phyloP scores from a whole-genome alignment of 1,284 basidiomycete species.

The Anthracocystis setariae region DNA sequence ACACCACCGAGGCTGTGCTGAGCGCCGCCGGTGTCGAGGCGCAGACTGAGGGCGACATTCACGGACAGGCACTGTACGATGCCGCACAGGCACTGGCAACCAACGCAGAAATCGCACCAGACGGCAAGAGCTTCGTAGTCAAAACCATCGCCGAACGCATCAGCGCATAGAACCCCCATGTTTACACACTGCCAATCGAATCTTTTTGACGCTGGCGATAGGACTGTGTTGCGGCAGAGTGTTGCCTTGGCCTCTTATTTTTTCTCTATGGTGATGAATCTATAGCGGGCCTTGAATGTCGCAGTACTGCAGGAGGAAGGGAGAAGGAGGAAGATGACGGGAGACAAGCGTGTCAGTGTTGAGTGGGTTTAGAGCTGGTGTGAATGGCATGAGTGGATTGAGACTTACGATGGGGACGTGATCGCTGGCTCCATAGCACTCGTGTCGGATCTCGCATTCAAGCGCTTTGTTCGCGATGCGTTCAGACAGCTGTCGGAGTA shows the following conservation, averaged over 20 bases:
- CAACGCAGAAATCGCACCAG: slow-evolving; percentile 31
- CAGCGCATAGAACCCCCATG: slow-evolving; percentile 8
- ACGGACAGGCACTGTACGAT: slow-evolving; percentile 21
- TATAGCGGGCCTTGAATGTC: slow-evolving; percentile 43
- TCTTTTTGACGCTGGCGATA: too few species aligned
- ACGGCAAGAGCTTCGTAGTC: slow-evolving; percentile 26
- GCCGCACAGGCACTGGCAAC: slow-evolving; percentile 32
- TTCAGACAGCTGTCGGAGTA: slow-evolving; percentile 68
- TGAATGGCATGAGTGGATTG: too few species aligned
- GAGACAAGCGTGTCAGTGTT: neutral
- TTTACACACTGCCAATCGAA: too few species aligned
- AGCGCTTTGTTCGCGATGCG: slow-evolving; percentile 75
- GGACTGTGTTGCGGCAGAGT: neutral
- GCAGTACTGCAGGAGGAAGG: slow-evolving; percentile 19
- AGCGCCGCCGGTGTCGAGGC: slow-evolving; percentile 20
- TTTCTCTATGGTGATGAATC: neutral
- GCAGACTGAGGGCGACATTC: neutral
- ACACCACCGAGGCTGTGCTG: slow-evolving; percentile 8
- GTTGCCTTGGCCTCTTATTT: neutral
- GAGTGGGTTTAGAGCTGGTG: neutral
- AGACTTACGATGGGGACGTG: slow-evolving; percentile 75
- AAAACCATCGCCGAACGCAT: slow-evolving; percentile 32
- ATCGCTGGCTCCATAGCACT: slow-evolving; percentile 85
- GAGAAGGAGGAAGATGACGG: neutral
- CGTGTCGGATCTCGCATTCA: slow-evolving; percentile 81